Base-by-base conservation (phyloP, 108 stramenopile genomes). In the Pseudonitzschia delicatissima region DNA sequence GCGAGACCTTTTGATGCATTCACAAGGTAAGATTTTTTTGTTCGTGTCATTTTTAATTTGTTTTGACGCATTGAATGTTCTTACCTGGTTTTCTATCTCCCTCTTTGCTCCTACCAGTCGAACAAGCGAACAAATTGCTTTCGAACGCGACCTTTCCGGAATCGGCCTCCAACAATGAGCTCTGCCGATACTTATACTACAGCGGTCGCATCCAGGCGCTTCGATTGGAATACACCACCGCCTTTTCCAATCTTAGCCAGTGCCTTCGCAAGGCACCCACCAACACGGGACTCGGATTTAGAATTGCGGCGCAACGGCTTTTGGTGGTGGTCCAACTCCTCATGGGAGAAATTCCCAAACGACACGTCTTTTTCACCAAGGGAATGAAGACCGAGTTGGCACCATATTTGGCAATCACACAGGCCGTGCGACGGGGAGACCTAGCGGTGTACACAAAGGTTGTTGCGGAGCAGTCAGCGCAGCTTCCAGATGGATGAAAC, bases 301-400 rank as follows among this genome's bases (percentile, higher is more conserved):
- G 89, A 28, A 82, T 93, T 44, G 76, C 91, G 51, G 89, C 83
- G 12, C 94, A 96, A 48, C 81, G 94, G 27, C 85, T 95, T 18
- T 71, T 87, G 45, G 73, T 95, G 27, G 81, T 97, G 0, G 96
- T 96, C 4, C 96, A 98, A 76, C 84, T 98, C 27, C 91, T 99
- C 63, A 95, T 97, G 89, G 99, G 99, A 26, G 97, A 97, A 58
- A 94, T 98, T 53, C 99, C 99, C 6, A 96, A 96, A 40, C 81
- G 96, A 13, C 67, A 77, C 64, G 77, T 88, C 18, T 99, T 99
- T 81, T 93, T 95, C 67, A 76, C 74, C 20, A 81, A 87, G 17
- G 92, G 86, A 8, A 91, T 96, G 87, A 64, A 75, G 49, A 70
- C 51, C 11, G 88, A 95, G 45, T 68, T 99, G 66, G 67, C 33